Evolutionary conservation across 1,139 yeast species (phyloP).

Genomic region (Nadsonia commutata): DNA sequence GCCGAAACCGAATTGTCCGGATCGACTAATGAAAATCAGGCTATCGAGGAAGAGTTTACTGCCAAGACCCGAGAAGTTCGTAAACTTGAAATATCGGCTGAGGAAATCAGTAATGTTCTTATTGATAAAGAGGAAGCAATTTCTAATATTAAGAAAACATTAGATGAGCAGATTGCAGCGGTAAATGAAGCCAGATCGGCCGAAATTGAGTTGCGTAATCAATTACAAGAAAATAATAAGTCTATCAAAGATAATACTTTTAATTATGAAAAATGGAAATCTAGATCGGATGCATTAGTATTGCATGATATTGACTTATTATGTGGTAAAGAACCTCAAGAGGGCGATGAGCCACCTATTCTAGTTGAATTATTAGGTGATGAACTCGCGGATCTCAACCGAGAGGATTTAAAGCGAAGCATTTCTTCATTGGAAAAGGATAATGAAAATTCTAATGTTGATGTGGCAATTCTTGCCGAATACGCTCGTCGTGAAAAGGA

Average conservation of each 20-base stretch:
- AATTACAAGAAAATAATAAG: conserved; percentile 42
- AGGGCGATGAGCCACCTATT: conserved; percentile 6
- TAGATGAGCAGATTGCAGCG: conserved; percentile 38
- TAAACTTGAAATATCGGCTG: conserved; percentile 24
- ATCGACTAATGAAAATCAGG: conserved; percentile 22
- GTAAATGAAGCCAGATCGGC: conserved; percentile 50
- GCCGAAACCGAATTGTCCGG: conserved; percentile 22
- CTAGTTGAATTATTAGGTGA: conserved; percentile 30
- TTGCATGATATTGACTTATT: conserved; percentile 18
- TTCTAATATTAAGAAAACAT: conserved; percentile 29
- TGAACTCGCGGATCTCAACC: conserved; percentile 38
- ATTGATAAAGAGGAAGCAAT: conserved; percentile 23
- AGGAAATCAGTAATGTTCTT: conserved; percentile 18
- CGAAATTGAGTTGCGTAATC: conserved; percentile 54
- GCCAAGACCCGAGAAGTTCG: conserved; percentile 14
- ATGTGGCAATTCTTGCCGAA: conserved; percentile 63
- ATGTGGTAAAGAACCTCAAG: conserved; percentile 9
- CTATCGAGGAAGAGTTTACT: conserved; percentile 26
- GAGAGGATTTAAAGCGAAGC: conserved; percentile 35
- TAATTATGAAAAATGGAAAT: conserved; percentile 25
- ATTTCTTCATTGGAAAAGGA: conserved; percentile 43
- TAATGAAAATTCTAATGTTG: conserved; percentile 46
- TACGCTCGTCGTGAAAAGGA: conserved; percentile 57
- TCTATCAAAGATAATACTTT: conserved; percentile 30
- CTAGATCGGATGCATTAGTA: conserved; percentile 14